Evolutionary conservation across 83 land plant species (phyloP), one percentile per base, ranked within the genome.

Genomic region (Thuja plicata): DNA sequence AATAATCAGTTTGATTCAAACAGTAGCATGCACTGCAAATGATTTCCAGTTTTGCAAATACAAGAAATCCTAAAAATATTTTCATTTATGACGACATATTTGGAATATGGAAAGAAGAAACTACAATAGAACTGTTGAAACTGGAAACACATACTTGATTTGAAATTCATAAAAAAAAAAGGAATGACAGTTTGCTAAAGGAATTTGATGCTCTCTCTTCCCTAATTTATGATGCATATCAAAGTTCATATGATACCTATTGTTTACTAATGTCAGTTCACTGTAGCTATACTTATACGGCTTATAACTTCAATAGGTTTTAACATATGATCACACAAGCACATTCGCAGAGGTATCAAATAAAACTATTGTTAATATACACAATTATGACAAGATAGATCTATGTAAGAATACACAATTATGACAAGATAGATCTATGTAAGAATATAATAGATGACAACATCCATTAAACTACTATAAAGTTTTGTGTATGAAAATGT

Each of bases 341-440:
- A 77, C 40, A 37, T 35, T 35, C 81, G 16, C 81, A 34, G 4
- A 35, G 15, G 24, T 12, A 37, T 77, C 81, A 15, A 13, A 37
- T 4, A 11, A 37, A 77, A 77, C 19, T 77, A 34, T 35, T 77
- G 21, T 32, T 10, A 73, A 32, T 71, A 71, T 73, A 73, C 48
- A 70, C 34, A 24, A 70, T 87, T 60, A 6, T 62, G 50, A 87
- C 41, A 70, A 60, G 88, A 87, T 15, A 87, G 71, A 41, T 27
- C 77, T 73, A 73, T 11, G 2, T 38, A 38, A 38, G 2, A 3
- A 43, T 73, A 73, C 48, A 70, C 34, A 24, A 70, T 87, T 60
- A 6, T 62, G 50, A 87, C 41, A 70, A 60, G 88, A 87, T 15
- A 87, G 71, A 41, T 27, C 77, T 73, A 73, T 11, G 2, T 77